Percentiles rank a stretch among this genome's conserved stretches.
phyloP scores from a whole-genome alignment of 768 basidiomycete species.

The Terana coerulea region DNA sequence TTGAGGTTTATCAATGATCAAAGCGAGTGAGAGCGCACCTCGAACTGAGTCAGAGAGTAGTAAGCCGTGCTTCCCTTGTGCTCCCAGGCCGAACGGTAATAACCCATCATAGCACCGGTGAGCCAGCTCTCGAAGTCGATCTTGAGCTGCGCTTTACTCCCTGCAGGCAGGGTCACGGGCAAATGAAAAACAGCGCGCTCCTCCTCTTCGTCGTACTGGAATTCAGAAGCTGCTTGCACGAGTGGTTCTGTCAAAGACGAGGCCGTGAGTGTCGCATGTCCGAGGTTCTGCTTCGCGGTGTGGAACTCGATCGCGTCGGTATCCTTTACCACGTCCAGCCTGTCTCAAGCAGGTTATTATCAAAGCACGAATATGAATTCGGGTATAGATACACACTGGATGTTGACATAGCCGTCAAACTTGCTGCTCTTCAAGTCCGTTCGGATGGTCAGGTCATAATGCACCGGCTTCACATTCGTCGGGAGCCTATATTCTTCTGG shows the following conservation, averaged over 20 bases:
- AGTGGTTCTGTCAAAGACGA: conserved; percentile 45
- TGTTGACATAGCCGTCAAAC: conserved; percentile 76
- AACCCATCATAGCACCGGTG: conserved; percentile 73
- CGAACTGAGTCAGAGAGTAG: conserved; percentile 88
- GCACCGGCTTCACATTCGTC: conserved; percentile 58
- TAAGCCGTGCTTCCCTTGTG: conserved; percentile 58
- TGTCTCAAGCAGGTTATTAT: conserved; percentile 23
- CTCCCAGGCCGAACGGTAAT: conserved; percentile 70
- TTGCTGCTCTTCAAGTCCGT: conserved; percentile 77
- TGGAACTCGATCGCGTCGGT: conserved; percentile 68
- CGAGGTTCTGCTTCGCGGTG: conserved; percentile 53
- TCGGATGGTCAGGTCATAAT: conserved; percentile 76
- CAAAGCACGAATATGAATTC: not conserved
- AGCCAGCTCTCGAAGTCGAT: conserved; percentile 67
- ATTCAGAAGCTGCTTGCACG: conserved; percentile 41
- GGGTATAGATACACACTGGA: conserved; percentile 49
- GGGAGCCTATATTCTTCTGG: conserved; percentile 52
- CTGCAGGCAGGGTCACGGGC: conserved; percentile 51
- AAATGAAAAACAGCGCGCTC: conserved; percentile 68
- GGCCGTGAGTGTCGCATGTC: conserved; percentile 48
- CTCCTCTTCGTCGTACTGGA: conserved; percentile 51
- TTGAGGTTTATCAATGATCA: not conserved
- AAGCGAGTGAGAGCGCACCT: conserved; percentile 37
- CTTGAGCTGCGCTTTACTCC: conserved; percentile 66
- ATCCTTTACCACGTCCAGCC: conserved; percentile 59